These are phyloP conservation scores for Trebouxiophyceae sp. DNA, from an alignment of 163 green algal species.

Conservation along the genomic window DNA sequence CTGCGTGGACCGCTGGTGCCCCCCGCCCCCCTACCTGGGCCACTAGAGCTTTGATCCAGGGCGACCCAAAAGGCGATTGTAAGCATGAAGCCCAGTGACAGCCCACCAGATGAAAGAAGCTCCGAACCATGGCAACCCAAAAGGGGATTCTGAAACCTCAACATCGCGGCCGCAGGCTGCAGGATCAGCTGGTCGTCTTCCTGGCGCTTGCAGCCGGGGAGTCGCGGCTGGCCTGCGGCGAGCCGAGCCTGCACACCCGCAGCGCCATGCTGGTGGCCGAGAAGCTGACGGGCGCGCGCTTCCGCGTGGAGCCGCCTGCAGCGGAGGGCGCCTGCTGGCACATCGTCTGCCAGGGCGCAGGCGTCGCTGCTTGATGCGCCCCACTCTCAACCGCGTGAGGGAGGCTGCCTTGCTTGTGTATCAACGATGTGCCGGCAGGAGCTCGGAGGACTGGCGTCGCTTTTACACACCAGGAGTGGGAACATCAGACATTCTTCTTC, in stretches of 20 bases:
- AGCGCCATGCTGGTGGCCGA: constrained; percentile 72
- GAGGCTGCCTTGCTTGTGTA: no score
- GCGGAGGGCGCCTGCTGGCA: background rate
- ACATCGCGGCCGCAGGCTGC: constrained; percentile 37
- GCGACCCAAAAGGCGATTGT: background rate
- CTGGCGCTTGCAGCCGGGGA: constrained; percentile 64
- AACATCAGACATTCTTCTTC: no score
- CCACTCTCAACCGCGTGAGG: no score
- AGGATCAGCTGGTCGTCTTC: constrained; percentile 84
- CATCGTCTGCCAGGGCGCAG: no score
- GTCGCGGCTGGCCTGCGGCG: constrained; percentile 35
- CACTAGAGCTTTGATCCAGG: background rate
- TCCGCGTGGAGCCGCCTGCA: constrained; percentile 16
- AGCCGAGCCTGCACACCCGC: constrained; percentile 66
- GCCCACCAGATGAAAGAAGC: background rate
- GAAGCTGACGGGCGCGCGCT: constrained; percentile 45
- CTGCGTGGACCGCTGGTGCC: constrained; percentile 62
- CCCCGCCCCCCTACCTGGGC: background rate
- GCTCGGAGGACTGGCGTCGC: no score
- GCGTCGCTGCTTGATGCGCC: no score
- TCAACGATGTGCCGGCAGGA: no score
- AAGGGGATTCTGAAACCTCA: background rate
- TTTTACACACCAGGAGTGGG: no score
- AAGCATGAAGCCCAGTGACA: background rate
- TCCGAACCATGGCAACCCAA: background rate